These are phyloP conservation scores for Wakefieldia striispora DNA, from an alignment of 768 basidiomycete genomes.

Conservation along the genomic window DNA sequence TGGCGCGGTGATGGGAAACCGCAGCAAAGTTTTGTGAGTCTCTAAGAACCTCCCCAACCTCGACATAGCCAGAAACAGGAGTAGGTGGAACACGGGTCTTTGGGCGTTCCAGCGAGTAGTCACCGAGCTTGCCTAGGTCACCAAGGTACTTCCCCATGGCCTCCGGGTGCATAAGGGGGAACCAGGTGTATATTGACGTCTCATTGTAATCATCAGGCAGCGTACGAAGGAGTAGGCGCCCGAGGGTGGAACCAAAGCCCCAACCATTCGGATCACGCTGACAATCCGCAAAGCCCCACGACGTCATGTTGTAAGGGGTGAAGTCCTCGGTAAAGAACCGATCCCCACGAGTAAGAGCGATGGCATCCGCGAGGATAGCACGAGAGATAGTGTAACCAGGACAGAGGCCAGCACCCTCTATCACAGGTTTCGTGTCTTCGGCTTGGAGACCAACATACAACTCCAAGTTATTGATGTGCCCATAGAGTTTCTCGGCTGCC, in stretches of 20 bases:
- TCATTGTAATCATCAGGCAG: constrained; percentile 67
- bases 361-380: constrained; percentile 83
- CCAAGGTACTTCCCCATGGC: constrained; percentile 60
- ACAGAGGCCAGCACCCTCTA: constrained; percentile 81
- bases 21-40: constrained; percentile 43
- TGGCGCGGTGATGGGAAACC: constrained; percentile 50
- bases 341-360: constrained; percentile 84
- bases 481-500: constrained; percentile 76
- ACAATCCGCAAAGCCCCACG: constrained; percentile 85
- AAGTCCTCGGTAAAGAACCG: constrained; percentile 80
- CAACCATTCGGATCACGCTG: constrained; percentile 69
- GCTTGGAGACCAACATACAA: constrained; percentile 81
- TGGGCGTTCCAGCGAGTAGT: constrained; percentile 59
- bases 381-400: constrained; percentile 85
- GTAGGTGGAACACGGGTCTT: constrained; percentile 22
- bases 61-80: constrained; percentile 45
- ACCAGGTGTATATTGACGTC: constrained; percentile 78
- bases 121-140: constrained; percentile 50
- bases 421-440: constrained; percentile 70
- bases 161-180: constrained; percentile 82
- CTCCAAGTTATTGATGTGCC: constrained; percentile 72
- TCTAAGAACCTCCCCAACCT: constrained; percentile 52
- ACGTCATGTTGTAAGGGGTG: constrained; percentile 75
- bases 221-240: constrained; percentile 69
- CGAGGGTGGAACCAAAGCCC: constrained; percentile 70